These are phyloP conservation scores for Paracorniculantispora psalliotae DNA, from an alignment of 2,329 filamentous ascomycete genomes.

Conservation along the genomic window DNA sequence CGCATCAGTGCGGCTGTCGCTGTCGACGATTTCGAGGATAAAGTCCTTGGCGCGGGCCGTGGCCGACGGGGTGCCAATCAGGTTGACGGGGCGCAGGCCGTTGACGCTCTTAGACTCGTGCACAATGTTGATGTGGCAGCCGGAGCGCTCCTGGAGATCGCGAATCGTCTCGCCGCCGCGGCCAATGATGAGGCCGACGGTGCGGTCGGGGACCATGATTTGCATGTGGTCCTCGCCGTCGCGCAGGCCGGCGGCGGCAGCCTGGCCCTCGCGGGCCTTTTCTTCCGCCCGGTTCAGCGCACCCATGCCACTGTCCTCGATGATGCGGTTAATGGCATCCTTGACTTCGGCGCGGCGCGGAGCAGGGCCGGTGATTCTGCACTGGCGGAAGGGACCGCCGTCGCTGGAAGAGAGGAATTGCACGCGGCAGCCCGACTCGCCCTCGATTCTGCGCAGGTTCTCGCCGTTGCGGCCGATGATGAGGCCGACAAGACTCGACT, in stretches of 20 bases:
- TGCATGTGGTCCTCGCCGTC: conserved; percentile 83
- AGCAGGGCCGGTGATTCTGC: conserved; percentile 74
- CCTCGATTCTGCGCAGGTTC: conserved; percentile 79
- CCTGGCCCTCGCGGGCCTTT: conserved; percentile 34
- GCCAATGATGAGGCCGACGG: conserved; percentile 90
- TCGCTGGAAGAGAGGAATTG: conserved; percentile 80
- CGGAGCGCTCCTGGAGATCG: conserved; percentile 83
- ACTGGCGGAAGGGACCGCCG: conserved; percentile 70
- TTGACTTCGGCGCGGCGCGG: conserved; percentile 72
- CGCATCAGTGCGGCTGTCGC: conserved; percentile 64
- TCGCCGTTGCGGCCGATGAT: conserved; percentile 90
- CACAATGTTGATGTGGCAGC: conserved; percentile 95
- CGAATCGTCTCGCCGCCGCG: conserved; percentile 89
- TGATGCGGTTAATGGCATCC: conserved; percentile 78
- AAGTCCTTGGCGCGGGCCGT: conserved; percentile 76
- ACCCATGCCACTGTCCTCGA: conserved; percentile 65
- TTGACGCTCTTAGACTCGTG: conserved; percentile 91
- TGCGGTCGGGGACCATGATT: conserved; percentile 92
- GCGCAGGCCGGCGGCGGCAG: conserved; percentile 47
- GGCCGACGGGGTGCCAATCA: conserved; percentile 73
- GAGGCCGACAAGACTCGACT: conserved; percentile 79
- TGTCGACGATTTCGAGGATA: conserved; percentile 92
- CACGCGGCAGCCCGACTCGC: conserved; percentile 75
- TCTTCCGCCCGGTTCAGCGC: conserved; percentile 42
- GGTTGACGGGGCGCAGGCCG: conserved; percentile 81